phyloP scores from a whole-genome alignment of 2,329 filamentous ascomycete genomes.

The Zasmidium citrigriseum region DNA sequence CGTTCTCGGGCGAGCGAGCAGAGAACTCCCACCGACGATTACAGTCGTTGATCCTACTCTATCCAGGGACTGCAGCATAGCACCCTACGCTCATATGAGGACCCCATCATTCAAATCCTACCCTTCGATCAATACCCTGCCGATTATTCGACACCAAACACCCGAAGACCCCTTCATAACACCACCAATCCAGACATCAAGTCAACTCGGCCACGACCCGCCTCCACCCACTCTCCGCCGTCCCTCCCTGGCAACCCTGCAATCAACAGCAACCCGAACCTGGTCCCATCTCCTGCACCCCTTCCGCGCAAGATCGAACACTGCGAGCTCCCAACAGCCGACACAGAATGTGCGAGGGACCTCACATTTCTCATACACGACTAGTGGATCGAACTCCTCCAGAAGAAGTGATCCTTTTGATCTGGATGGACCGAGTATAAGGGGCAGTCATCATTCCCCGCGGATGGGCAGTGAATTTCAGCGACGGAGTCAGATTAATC shows the following conservation, averaged over 20 bases:
- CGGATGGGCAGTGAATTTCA: neutral
- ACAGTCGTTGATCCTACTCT: slow-evolving; percentile 24
- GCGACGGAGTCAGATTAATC: neutral
- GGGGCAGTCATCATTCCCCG: slow-evolving; percentile 4
- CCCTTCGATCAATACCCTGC: slow-evolving; percentile 24
- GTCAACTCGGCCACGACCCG: slow-evolving; percentile 6
- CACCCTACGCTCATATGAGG: slow-evolving; percentile 9
- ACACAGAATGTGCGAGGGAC: slow-evolving; percentile 6
- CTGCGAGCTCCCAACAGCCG: neutral
- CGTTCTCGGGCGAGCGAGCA: slow-evolving; percentile 14
- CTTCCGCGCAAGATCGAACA: slow-evolving; percentile 10
- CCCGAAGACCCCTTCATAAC: slow-evolving; percentile 32
- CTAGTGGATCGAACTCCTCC: slow-evolving; percentile 10
- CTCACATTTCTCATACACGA: slow-evolving; percentile 15
- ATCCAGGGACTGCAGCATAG: slow-evolving; percentile 27
- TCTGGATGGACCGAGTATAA: slow-evolving; percentile 16
- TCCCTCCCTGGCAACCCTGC: neutral
- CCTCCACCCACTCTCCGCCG: slow-evolving; percentile 8
- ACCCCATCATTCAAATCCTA: slow-evolving; percentile 29
- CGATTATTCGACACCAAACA: slow-evolving; percentile 23
- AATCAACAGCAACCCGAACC: slow-evolving; percentile 20
- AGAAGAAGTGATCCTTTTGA: slow-evolving; percentile 26
- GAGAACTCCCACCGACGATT: slow-evolving; percentile 9
- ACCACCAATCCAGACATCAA: slow-evolving; percentile 15
- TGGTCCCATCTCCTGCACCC: slow-evolving; percentile 19